Percentiles rank a stretch among this genome's conserved stretches.
Evolutionary conservation across 73 alveolate species (phyloP).

Genomic region (Paramecium tetraurelia): DNA sequence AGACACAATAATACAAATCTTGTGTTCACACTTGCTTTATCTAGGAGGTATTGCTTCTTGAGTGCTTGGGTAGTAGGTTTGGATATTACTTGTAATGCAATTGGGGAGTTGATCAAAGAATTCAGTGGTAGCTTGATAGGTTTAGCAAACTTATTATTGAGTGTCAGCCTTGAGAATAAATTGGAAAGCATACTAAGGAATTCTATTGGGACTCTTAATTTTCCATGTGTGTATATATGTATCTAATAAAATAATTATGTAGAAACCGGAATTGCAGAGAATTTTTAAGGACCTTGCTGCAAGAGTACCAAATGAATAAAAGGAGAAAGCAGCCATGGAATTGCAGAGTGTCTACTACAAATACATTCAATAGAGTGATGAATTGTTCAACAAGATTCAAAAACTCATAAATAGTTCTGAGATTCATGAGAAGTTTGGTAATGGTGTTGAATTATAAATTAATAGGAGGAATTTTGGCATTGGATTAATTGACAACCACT

Average conservation of each 20-base stretch:
- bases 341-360: neutral
- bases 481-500: neutral
- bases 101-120: neutral
- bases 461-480: constrained; percentile 19
- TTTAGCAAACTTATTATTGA: neutral
- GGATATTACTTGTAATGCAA: neutral
- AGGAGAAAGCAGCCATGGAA: constrained; percentile 15
- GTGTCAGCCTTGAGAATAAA: neutral
- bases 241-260: constrained; percentile 11
- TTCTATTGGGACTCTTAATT: neutral
- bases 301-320: neutral
- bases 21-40: neutral
- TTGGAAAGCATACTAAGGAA: neutral
- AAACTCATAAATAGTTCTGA: neutral
- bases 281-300: neutral
- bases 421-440: constrained; percentile 13
- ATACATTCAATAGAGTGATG: neutral
- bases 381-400: neutral
- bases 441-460: neutral
- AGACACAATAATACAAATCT: constrained; percentile 19
- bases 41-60: neutral
- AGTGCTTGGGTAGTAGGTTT: neutral
- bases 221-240: neutral
- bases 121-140: neutral
- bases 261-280: constrained; percentile 40